These are phyloP conservation scores for Aphanocladium album DNA, from an alignment of 2,329 filamentous ascomycete genomes.

Conservation along the genomic window DNA sequence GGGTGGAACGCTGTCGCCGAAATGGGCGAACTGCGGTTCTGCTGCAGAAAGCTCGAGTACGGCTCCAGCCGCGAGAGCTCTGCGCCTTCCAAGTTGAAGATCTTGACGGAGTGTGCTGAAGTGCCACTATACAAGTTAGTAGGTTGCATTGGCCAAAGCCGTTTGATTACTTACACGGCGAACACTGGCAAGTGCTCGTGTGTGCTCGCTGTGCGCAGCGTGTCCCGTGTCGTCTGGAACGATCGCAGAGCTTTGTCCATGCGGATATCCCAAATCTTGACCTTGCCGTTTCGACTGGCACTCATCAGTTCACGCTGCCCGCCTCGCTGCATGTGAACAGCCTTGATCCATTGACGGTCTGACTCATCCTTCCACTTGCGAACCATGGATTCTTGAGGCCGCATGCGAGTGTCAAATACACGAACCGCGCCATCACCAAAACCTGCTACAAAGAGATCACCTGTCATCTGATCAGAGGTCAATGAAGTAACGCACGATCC, in stretches of 20 bases:
- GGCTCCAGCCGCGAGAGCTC: constrained; percentile 82
- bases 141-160: background rate
- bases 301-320: constrained; percentile 87
- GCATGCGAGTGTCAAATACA: constrained; percentile 84
- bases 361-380: constrained; percentile 92
- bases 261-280: constrained; percentile 93
- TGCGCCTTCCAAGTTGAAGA: constrained; percentile 82
- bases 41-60: constrained; percentile 81
- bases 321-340: constrained; percentile 93
- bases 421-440: constrained; percentile 94
- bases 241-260: constrained; percentile 73
- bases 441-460: constrained; percentile 90
- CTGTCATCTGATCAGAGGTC: constrained; percentile 96
- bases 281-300: constrained; percentile 86
- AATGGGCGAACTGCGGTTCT: constrained; percentile 76
- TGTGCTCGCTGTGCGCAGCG: constrained; percentile 78
- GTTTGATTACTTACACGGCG: constrained; percentile 64
- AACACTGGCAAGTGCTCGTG: constrained; percentile 97
- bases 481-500: constrained; percentile 93
- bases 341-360: constrained; percentile 86
- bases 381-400: constrained; percentile 85
- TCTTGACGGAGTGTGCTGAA: constrained; percentile 79
- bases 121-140: constrained; percentile 59
- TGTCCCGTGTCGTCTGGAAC: constrained; percentile 70
- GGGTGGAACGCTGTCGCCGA: constrained; percentile 91